phyloP scores from a whole-genome alignment of 139 green algal genomes.

The Diplosphaera chodatii region DNA sequence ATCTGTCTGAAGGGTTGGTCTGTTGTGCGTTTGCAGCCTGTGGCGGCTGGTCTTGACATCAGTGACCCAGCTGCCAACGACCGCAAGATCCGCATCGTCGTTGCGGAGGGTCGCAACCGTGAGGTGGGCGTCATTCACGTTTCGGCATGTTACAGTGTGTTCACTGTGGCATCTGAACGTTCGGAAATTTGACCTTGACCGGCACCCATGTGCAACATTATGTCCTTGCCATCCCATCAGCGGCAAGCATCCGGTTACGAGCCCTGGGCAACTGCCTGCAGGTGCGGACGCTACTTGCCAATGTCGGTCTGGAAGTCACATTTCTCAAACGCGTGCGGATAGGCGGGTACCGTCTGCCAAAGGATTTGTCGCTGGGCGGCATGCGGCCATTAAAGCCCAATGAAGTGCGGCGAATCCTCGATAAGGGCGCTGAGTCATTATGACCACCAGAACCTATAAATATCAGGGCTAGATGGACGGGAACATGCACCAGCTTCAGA shows the following conservation, averaged over 20 bases:
- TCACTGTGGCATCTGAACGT: no score
- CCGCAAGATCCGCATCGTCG: slow-evolving; percentile 50
- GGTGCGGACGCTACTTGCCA: slow-evolving; percentile 63
- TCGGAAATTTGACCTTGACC: no score
- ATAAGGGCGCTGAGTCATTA: slow-evolving; percentile 26
- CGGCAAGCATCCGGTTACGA: no score
- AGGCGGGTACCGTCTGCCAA: slow-evolving; percentile 69
- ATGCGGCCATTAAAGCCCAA: slow-evolving; percentile 44
- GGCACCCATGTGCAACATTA: no score
- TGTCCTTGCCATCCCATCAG: no score
- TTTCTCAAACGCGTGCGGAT: slow-evolving; percentile 72
- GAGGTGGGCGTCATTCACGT: slow-evolving; percentile 67
- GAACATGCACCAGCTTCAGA: no score
- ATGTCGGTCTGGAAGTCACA: slow-evolving; percentile 64
- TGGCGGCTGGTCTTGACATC: slow-evolving; percentile 26
- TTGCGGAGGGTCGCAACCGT: slow-evolving; percentile 77
- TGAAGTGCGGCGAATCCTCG: slow-evolving; percentile 29
- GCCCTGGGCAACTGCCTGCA: no score
- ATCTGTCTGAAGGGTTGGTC: no score
- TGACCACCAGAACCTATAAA: no score
- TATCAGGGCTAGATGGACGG: no score
- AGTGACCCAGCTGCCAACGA: slow-evolving; percentile 19
- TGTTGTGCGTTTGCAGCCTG: no score
- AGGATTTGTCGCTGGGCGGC: slow-evolving; percentile 44
- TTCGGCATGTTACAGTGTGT: no score